Evolutionary conservation across 164 flowering plant genomes (phyloP), one percentile per base, ranked within the genome.

Genomic region (Santalum album): DNA sequence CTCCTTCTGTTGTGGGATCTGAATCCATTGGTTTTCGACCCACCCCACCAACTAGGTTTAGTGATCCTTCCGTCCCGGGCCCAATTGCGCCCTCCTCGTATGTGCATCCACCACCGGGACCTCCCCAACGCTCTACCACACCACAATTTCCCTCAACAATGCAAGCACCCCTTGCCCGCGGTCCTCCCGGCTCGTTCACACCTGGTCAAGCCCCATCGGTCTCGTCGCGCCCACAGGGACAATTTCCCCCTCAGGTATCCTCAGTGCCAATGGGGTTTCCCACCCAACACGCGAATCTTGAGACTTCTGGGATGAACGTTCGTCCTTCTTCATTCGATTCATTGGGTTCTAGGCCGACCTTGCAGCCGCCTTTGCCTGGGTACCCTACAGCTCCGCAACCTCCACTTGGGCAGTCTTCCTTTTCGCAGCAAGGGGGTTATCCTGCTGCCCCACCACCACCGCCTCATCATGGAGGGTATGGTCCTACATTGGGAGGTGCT

Each of bases 261-360:
- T 29, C 74, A 16, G 68, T 75, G 56, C 77, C 83, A 42, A 75
- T 80, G 78, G 89, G 87, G 54, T 76, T 80, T 58, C 78, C 83
- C 0, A 76, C 76, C 23, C 80, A 57, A 59, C 67, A 52, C 48
- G 42, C 55, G 35, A 69, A 65, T 25, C 48, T 53, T 62, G 46
- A 60, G 11, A 66, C 74, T 35, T 42, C 77, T 18, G 53, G 66
- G 52, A 65, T 35, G 23, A 69, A 52, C 67, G 48, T 55, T 38
- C 73, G 79, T 51, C 69, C 62, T 46, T 24, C 75, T 35, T 51
- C 72, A 25, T 46, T 67, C 48, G 80, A 77, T 53, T 58, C 75
- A 32, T 62, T 68, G 25, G 63, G 65, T 50, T 53, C 73, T 17
- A 60, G 71, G 55, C 80, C 77, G 39, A 56, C n/a, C n/a, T n/a